A percentile compares a stretch with the other conserved stretches of the same genome.
Conservation (phyloP, 163 green algal genomes). For the Chloromonas sp. region DNA sequence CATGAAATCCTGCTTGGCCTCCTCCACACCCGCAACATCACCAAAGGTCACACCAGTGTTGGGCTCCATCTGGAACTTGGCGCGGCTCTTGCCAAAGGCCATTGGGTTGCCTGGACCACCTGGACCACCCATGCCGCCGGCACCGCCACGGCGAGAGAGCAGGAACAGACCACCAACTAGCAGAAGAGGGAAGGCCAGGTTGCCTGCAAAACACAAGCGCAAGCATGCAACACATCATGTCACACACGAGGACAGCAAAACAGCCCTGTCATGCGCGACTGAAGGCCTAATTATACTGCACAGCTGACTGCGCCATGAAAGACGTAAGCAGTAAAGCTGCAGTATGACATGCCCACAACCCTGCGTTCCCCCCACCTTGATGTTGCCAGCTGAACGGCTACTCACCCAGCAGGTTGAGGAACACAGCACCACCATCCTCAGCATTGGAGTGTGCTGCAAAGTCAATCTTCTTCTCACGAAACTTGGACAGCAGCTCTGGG, state of each 20-base stretch:
- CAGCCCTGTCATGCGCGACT: too few species aligned
- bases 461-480: slow-evolving; percentile 97
- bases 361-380: too few species aligned
- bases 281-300: too few species aligned
- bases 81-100: slow-evolving; percentile 91
- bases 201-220: slow-evolving; percentile 53
- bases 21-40: slow-evolving; percentile 96
- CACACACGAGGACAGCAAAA: too few species aligned
- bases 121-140: slow-evolving; percentile 63
- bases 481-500: slow-evolving; percentile 90
- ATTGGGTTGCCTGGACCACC: slow-evolving; percentile 91
- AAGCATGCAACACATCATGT: neutral
- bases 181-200: slow-evolving; percentile 97
- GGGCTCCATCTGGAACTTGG: slow-evolving; percentile 99
- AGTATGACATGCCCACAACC: too few species aligned
- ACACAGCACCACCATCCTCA: slow-evolving; percentile 89
- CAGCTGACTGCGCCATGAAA: too few species aligned
- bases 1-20: slow-evolving; percentile 99
- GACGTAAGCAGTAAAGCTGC: too few species aligned
- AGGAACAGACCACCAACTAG: slow-evolving; percentile 98
- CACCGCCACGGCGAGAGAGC: slow-evolving; percentile 73
- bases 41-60: slow-evolving; percentile 97
- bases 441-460: slow-evolving; percentile 93
- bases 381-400: too few species aligned
- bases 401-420: slow-evolving; percentile 93